Conservation (phyloP, 2,329 filamentous ascomycete species). For the Fusarium torreyae region DNA sequence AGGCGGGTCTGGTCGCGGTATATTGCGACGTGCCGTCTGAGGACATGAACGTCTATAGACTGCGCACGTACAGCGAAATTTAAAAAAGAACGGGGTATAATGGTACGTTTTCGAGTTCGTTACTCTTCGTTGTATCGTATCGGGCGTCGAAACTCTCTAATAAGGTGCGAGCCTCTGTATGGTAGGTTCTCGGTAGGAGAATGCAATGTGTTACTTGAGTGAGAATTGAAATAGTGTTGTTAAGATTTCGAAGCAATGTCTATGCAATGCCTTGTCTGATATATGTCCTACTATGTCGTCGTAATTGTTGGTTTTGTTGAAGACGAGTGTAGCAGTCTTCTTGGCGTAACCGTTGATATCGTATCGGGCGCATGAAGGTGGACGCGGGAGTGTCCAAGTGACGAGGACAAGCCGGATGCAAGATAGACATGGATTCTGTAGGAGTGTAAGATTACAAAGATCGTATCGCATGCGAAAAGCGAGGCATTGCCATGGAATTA, state of each 20-base stretch:
- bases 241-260: neutral
- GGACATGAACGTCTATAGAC: slow-evolving; percentile 43
- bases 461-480: slow-evolving; percentile 5
- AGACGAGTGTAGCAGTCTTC: slow-evolving; percentile 29
- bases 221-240: neutral
- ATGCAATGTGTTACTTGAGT: slow-evolving; percentile 11
- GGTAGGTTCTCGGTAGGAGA: neutral
- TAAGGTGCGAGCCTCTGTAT: slow-evolving; percentile 43
- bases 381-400: slow-evolving; percentile 31
- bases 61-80: neutral
- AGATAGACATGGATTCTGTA: slow-evolving; percentile 45
- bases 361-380: slow-evolving; percentile 41
- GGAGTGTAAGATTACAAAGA: slow-evolving; percentile 31
- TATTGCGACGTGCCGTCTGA: slow-evolving; percentile 34
- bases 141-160: slow-evolving; percentile 45
- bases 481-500: slow-evolving; percentile 30
- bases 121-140: slow-evolving; percentile 15
- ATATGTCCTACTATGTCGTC: slow-evolving; percentile 9
- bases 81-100: slow-evolving; percentile 8
- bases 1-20: slow-evolving; percentile 27
- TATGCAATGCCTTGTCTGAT: slow-evolving; percentile 17
- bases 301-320: slow-evolving; percentile 13
- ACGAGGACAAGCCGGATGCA: slow-evolving; percentile 33
- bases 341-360: slow-evolving; percentile 40
- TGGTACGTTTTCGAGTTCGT: slow-evolving; percentile 4